Base-by-base conservation (phyloP, 192 early-diverging fungal species). In the Coemansia sp. region DNA sequence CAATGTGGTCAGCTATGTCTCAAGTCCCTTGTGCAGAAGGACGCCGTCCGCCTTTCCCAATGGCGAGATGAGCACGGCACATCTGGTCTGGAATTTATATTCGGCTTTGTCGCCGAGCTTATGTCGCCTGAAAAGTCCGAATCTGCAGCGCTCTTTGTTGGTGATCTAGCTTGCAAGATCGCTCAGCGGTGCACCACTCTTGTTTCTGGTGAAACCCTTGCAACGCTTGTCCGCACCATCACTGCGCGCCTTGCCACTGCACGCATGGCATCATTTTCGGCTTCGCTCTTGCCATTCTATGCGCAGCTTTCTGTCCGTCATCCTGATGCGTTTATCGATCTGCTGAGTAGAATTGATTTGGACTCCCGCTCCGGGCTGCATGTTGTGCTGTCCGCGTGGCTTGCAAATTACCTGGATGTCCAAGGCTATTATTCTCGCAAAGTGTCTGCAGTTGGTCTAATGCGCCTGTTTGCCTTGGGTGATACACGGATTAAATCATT, bases 1-100 rank as follows among this genome's bases (percentile, higher is more conserved):
- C 96, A 97, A 74, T 95, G 90, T 65, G 93, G 93, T 6, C 90
- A 95, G 79, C 85, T 92, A 33, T 93, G 91, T 30, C 76, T 98
- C 17, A 91, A 88, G 57, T 84, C 82, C 32, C 85, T 96, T 63
- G 84, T 98, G 24, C 80, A 89, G 54, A 90, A 94, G 57, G 93
- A 94, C 70, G 76, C 76, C 22, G 72, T 84, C 24, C 86, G 91
- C 29, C 78, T 98, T 68, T 80, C 87, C 19, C 79, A 85, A 55
- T 98, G 95, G 95, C 88, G 83, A 42, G 75, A 75, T 31, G 61
- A 30, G 30, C 27, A 31, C 3, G 66, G 64, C 4, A 70, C 74
- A 31, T 83, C 85, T 10, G 96, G 96, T 2, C 67, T 98, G 24
- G 92, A 91, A 54, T 87, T 88, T 67, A 83, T 93, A 24, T 85